Base-by-base conservation (phyloP, 495 filamentous ascomycete species). In the Hypoxylon perforatum region DNA sequence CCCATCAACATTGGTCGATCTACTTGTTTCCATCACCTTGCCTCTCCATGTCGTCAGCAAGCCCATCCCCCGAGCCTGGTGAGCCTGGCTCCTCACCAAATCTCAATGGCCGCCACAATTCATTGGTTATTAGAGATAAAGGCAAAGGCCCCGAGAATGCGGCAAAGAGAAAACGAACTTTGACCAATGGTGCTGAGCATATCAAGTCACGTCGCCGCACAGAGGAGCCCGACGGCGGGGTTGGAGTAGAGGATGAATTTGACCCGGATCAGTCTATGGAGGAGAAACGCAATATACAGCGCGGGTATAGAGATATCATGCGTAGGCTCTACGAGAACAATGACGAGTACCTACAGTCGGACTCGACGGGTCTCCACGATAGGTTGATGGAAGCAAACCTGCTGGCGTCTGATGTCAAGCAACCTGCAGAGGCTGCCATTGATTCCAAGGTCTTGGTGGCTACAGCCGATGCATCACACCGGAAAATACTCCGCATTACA, bases 381-480 rank as follows among this genome's bases (percentile, higher is more conserved):
- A 90, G 86, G 3, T 65, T 97, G 4, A 57, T 82, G 5, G 81
- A 84, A 61, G 87, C 90, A 2, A 90, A 97, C 70, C 63, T 80
- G 2, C 75, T 88, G 9, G 90, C 88, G 70, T 75, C 75, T 23
- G 79, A 86, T 33, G 92, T 98, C 49, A 95, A 92, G 65, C 94
- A 97, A 71, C 96, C 95, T 1, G 86, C 86, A n/a, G 96, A 99
- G 73, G 95, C 95, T 1, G 92, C 89, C 2, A 88, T 97, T 58
- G 95, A 99, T 71, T 91, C 94, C 0, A 88, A 92, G 41, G 81
- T 95, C 38, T 81, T 98, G 9, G 91, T 97, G 10, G 85, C 81
- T 33, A 86, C 89, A 0, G 88, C 91, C 17, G 95, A 98, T 62
- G 77, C 93, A 1, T 87, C 90, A 0, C 87, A 89, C 57, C 91